Base-by-base conservation (phyloP, 1,284 basidiomycete genomes). In the Cryptococcus amylolentus region DNA sequence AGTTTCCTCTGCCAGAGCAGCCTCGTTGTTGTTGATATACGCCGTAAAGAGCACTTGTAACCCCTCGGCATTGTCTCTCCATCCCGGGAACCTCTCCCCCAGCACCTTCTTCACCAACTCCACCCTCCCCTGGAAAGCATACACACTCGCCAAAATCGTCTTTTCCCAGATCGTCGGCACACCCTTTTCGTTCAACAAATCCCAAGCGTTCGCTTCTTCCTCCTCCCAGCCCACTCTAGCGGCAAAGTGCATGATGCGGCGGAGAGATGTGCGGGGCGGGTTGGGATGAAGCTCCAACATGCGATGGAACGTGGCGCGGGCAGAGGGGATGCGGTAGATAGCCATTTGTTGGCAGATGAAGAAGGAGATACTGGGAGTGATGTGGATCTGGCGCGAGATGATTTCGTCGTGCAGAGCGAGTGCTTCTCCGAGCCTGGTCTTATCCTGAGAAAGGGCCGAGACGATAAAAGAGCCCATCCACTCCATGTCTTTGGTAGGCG, bases 11-110 rank as follows among this genome's bases (percentile, higher is more conserved):
- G 67, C 63, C 4, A 35, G 37, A 5, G 60, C 54, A 9, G 52
- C 39, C 31, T 67, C 61, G 31, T 60, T 60, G 0, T 58, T 55
- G 7, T 58, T 51, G n/a, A 68, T 52, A 13, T 55, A 51, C 1
- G 67, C 67, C 0, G 57, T 62, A 40, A 67, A 60, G 10, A 71
- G 53, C 13, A 65, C 37, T 4, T 46, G 20, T 1, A 68, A 54
- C 1, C 57, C 56, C 10, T 61, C 52, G 1, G 59, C 39, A 20
- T 56, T 20, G 3, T 52, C 16, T 2, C 43, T 28, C 8, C 49
- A 48, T 0, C 31, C 46, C 3, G 54, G 54, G 3, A 58, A 31
- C 4, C 56, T 45, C 12, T 41, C 37, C 23, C 41, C 40, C 5
- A 63, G 37, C 7, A 43, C 38, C 4, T 35, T 43, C 2, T 48